Conservation (phyloP, 2,329 filamentous ascomycete genomes). For the Penicillium palitans region DNA sequence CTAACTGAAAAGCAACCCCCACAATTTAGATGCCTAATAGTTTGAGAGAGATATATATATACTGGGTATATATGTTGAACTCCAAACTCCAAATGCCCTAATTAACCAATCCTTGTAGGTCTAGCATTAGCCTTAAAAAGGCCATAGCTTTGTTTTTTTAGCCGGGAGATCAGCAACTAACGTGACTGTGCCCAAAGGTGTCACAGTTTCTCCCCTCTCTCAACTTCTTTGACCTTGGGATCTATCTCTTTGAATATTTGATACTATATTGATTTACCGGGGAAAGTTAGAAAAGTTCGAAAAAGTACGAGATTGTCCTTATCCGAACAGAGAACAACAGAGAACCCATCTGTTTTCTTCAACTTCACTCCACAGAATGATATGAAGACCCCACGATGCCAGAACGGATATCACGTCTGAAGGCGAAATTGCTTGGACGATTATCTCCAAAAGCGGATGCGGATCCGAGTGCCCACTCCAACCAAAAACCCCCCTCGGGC, state of each 20-base stretch:
- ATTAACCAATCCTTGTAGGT: background rate
- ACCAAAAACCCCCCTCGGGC: constrained; percentile 22
- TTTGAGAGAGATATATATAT: background rate
- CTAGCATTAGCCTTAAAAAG: background rate
- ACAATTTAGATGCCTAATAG: background rate
- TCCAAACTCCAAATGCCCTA: background rate
- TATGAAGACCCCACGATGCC: constrained; percentile 28
- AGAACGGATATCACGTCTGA: constrained; percentile 38
- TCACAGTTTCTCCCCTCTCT: background rate
- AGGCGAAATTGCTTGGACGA: constrained; percentile 41
- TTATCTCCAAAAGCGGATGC: constrained; percentile 36
- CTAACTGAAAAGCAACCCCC: background rate
- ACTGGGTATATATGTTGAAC: background rate
- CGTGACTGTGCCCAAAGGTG: background rate
- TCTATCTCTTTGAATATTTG: background rate
- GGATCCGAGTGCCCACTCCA: constrained; percentile 29
- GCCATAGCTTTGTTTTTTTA: constrained; percentile 1
- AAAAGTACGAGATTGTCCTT: background rate
- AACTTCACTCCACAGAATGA: constrained; percentile 3
- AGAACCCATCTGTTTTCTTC: background rate
- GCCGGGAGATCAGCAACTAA: constrained; percentile 2
- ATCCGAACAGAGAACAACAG: background rate
- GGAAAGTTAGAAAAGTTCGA: background rate
- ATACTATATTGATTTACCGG: background rate
- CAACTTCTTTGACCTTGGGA: background rate